Evolutionary conservation across 139 green algal species (phyloP).

Genomic region (Haematococcus sp.): DNA sequence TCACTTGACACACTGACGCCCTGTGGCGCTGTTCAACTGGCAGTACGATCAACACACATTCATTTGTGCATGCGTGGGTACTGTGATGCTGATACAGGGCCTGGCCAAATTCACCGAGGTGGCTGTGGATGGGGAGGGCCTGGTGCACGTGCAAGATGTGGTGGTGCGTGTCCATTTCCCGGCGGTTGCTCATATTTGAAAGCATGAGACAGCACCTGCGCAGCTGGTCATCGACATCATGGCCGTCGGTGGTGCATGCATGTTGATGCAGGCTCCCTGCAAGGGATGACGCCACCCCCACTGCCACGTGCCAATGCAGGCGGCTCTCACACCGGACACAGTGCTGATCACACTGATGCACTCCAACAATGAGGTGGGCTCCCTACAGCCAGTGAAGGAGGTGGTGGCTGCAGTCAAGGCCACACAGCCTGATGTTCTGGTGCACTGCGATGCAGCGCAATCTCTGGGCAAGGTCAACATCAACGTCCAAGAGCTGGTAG

Average conservation of each 20-base stretch:
- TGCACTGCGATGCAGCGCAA: constrained; percentile 55
- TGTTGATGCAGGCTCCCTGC: background rate
- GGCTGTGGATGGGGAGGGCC: constrained; percentile 49
- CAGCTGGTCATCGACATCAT: too few species aligned
- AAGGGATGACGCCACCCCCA: background rate
- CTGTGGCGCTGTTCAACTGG: too few species aligned
- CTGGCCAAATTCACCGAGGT: constrained; percentile 59
- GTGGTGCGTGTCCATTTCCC: constrained; percentile 29
- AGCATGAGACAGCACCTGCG: too few species aligned
- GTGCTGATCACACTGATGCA: constrained; percentile 81
- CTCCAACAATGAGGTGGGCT: constrained; percentile 75
- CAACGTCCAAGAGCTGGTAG: background rate
- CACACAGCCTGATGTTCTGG: background rate
- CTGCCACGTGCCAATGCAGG: background rate
- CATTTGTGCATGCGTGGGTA: too few species aligned
- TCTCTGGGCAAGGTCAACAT: constrained; percentile 62
- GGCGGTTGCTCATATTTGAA: too few species aligned
- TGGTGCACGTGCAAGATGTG: constrained; percentile 50
- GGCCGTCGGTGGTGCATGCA: too few species aligned
- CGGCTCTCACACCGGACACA: constrained; percentile 43
- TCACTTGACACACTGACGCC: too few species aligned
- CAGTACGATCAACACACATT: too few species aligned
- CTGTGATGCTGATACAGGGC: constrained; percentile 18
- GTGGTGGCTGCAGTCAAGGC: constrained; percentile 1
- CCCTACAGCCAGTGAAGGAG: constrained; percentile 13